Evolutionary conservation across 2,329 filamentous ascomycete species (phyloP), one percentile per base, ranked within the genome.

Genomic region (Ophidiomyces ophidiicola): DNA sequence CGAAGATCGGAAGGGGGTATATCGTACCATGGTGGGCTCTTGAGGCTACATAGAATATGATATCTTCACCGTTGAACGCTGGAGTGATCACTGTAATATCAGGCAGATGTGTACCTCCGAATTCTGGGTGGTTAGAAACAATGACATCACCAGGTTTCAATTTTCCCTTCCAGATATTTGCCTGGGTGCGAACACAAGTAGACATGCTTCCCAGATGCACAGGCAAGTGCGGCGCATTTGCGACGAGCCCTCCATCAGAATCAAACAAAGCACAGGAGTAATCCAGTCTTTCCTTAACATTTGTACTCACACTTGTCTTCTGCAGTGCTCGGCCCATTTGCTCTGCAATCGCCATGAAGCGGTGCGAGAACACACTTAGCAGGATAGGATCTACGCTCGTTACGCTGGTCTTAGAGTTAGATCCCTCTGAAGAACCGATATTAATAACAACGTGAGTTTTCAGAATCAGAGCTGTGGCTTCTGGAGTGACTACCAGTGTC

Each of bases 321-420:
- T 86, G 81, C 11, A 87, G 61, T 8, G 80, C 78, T 39, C 80
- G 67, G 1, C 82, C 82, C 82, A 88, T 87, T 53, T 87, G 82
- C 58, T 88, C 82, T 1, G 82, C 82, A 49, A 87, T 85, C 5
- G 79, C 78, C 82, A 87, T 88, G 60, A 88, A 88, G 5, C 82
- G 71, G 54, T 87, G 81, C 1, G 78, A 80, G 48, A 88, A 87
- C 42, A 88, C 81, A 52, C 76, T 80, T 2, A 88, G 69, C 62
- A 83, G 70, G 48, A 87, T 82, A 0, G 82, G 82, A 53, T 87
- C 80, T 0, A 83, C 76, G 41, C 76, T 71, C 30, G 67, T 68
- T 10, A 48, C 60, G 34, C 61, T 62, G 26, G 69, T 56, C 42
- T 68, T 62, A 45, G 64, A 65, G 11, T 72, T 60, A 54, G 67